A percentile compares a stretch with the other conserved stretches of the same genome.
These are phyloP conservation scores for Claviceps maximensis DNA, from an alignment of 2,329 filamentous ascomycete species.

Conservation along the genomic window DNA sequence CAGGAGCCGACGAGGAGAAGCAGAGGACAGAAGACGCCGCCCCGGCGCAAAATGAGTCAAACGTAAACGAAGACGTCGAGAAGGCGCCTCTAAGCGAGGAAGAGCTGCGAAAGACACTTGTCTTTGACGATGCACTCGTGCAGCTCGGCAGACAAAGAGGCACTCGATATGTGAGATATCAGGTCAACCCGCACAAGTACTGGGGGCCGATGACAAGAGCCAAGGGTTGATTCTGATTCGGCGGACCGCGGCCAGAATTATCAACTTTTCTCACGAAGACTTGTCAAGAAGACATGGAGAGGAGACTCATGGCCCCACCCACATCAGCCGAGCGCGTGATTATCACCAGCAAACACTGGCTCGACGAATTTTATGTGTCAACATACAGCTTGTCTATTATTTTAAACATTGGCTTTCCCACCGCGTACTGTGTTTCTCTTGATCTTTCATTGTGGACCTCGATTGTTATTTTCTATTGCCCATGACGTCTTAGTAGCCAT, in stretches of 20 bases:
- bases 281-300: background rate
- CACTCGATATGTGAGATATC: slow-evolving; percentile 67
- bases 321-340: background rate
- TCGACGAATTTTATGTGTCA: background rate
- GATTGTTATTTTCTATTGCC: background rate
- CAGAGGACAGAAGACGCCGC: slow-evolving; percentile 5
- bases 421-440: background rate
- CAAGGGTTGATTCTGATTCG: slow-evolving; percentile 16
- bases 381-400: background rate
- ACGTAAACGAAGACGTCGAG: slow-evolving; percentile 12
- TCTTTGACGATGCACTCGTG: slow-evolving; percentile 71
- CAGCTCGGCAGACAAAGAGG: slow-evolving; percentile 56
- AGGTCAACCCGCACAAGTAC: slow-evolving; percentile 78
- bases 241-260: background rate
- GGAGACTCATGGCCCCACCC: background rate
- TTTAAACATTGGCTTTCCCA: background rate
- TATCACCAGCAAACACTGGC: background rate
- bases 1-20: slow-evolving; percentile 23
- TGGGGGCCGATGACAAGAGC: slow-evolving; percentile 75
- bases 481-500: background rate
- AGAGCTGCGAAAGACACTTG: slow-evolving; percentile 42
- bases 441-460: background rate
- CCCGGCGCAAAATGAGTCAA: slow-evolving; percentile 8
- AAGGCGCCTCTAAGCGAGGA: slow-evolving; percentile 12
- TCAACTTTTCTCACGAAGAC: background rate